Percentiles rank a stretch among this genome's conserved stretches.
Conservation (phyloP, 1,284 basidiomycete species). For the Fomitopsis betulina region DNA sequence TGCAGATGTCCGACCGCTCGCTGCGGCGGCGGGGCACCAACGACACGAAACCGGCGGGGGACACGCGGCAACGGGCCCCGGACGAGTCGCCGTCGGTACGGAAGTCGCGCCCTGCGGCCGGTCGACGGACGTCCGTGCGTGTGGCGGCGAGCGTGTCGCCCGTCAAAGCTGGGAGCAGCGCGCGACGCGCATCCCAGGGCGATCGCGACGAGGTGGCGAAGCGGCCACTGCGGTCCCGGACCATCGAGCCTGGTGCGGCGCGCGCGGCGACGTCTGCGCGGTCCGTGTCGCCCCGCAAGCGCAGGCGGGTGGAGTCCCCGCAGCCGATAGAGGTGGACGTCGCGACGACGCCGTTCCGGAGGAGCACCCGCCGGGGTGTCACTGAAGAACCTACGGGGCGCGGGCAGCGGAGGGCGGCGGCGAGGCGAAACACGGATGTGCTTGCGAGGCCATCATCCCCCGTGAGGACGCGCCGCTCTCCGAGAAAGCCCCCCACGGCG, state of each 20-base stretch:
- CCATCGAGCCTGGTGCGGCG: conserved; percentile 18
- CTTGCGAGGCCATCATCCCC: conserved; percentile 3
- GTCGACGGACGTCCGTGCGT: background rate
- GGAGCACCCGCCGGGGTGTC: conserved; percentile 9
- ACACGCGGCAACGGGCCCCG: background rate
- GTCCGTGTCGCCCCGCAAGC: conserved; percentile 34
- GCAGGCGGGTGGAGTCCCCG: conserved; percentile 41
- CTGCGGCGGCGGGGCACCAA: conserved; percentile 18
- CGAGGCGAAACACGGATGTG: background rate
- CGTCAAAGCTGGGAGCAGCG: background rate
- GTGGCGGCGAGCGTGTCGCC: background rate
- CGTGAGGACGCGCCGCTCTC: background rate
- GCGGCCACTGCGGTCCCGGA: conserved; percentile 28
- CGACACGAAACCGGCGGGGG: background rate
- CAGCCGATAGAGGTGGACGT: conserved; percentile 26
- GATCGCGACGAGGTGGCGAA: background rate
- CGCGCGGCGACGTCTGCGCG: conserved; percentile 13
- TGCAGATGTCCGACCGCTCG: conserved; percentile 17
- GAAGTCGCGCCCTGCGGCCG: conserved; percentile 2
- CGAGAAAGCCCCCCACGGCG: background rate
- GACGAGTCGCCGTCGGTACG: conserved; percentile 2
- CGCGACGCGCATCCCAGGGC: background rate
- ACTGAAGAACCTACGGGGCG: background rate
- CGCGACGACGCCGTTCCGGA: conserved; percentile 9
- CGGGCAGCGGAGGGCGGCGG: background rate